Conservation (phyloP, 2,329 filamentous ascomycete species). For the Monilinia fructicola region DNA sequence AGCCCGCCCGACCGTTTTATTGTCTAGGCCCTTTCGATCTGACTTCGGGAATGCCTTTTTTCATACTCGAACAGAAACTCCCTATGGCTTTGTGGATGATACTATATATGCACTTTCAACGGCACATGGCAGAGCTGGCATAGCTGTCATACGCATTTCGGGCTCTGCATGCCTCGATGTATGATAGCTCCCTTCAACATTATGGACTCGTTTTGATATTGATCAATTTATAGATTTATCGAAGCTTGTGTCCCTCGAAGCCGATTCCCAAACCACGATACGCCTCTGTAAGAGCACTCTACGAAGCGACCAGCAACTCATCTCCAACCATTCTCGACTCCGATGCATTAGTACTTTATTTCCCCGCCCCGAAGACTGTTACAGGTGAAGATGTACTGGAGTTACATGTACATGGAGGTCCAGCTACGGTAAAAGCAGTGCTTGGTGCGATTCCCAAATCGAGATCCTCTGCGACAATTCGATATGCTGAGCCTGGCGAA, state of each 20-base stretch:
- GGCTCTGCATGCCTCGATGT: slow-evolving; percentile 72
- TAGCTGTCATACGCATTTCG: slow-evolving; percentile 86
- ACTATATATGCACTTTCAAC: slow-evolving; percentile 95
- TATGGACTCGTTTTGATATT: slow-evolving; percentile 19
- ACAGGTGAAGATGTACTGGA: slow-evolving; percentile 94
- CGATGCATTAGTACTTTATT: slow-evolving; percentile 68
- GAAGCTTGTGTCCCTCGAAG: slow-evolving; percentile 57
- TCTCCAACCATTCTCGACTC: slow-evolving; percentile 57
- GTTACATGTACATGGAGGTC: slow-evolving; percentile 89
- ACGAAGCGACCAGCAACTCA: slow-evolving; percentile 51
- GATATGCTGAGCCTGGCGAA: slow-evolving; percentile 91
- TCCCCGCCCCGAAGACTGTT: slow-evolving; percentile 76
- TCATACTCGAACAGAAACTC: background rate
- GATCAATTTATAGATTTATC: slow-evolving; percentile 55
- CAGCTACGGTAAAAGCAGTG: slow-evolving; percentile 84
- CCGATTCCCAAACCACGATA: slow-evolving; percentile 56
- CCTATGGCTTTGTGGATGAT: slow-evolving; percentile 19
- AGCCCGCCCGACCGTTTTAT: background rate
- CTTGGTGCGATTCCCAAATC: slow-evolving; percentile 70
- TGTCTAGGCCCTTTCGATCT: background rate
- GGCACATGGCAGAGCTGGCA: slow-evolving; percentile 79
- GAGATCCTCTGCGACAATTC: slow-evolving; percentile 49
- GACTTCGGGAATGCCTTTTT: background rate
- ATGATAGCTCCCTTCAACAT: slow-evolving; percentile 33
- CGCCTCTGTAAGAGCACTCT: slow-evolving; percentile 74